Evolutionary conservation across 208 protist species (phyloP).

Genomic region (Tritrichomonas musculus): DNA sequence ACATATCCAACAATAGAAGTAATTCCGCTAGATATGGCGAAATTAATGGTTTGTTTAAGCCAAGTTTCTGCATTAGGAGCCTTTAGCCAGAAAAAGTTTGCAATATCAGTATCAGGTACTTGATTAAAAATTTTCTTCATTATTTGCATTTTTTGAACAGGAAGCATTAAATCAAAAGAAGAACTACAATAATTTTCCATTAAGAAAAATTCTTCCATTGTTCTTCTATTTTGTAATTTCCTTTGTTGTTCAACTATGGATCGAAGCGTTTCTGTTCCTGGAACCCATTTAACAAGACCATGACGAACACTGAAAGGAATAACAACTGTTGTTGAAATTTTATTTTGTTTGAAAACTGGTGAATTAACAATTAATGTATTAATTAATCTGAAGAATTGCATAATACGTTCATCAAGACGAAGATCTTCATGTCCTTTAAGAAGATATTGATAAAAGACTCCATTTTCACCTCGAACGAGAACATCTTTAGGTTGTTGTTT

Average conservation of each 20-base stretch:
- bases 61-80: not conserved
- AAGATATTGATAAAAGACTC: constrained; percentile 26
- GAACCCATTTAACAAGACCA: constrained; percentile 3
- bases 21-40: not conserved
- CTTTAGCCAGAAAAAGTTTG: constrained; percentile 16
- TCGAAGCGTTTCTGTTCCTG: constrained; percentile 16
- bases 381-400: constrained; percentile 31
- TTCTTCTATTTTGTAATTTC: not conserved
- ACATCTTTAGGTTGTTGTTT: constrained; percentile 28
- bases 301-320: not conserved
- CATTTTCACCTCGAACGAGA: not conserved
- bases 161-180: not conserved
- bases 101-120: constrained; percentile 26
- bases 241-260: not conserved
- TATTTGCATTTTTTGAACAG: not conserved
- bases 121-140: not conserved
- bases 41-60: not conserved
- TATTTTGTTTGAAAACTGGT: not conserved
- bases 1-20: constrained; percentile 7
- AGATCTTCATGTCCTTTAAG: constrained; percentile 31
- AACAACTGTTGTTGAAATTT: not conserved
- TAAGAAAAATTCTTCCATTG: not conserved
- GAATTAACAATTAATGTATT: not conserved
- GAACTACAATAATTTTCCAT: too few relatives aligned
- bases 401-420: constrained; percentile 16